Evolutionary conservation across 2,329 filamentous ascomycete genomes (phyloP).

Genomic region (Fusarium pilosicola): DNA sequence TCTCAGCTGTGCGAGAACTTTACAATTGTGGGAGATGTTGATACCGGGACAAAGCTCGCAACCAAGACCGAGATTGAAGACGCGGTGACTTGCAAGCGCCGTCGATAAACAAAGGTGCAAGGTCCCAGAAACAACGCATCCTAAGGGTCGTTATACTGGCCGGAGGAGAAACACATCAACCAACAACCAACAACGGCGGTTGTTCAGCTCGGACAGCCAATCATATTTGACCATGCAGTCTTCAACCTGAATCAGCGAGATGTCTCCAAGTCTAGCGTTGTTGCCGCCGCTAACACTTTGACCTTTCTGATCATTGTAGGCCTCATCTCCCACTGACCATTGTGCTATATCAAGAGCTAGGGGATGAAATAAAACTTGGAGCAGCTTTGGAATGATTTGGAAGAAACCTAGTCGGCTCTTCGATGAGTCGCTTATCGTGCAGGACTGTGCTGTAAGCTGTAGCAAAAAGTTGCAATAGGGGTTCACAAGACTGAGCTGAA

Average conservation of each 20-base stretch:
- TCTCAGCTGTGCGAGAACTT: neutral
- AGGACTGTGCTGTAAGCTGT: neutral
- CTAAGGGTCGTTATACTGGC: neutral
- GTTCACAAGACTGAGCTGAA: neutral
- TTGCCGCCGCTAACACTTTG: neutral
- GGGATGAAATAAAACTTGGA: no score
- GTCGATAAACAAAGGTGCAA: neutral
- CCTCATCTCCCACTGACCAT: neutral
- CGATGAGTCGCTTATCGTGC: no score
- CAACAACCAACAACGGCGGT: conserved; percentile 16
- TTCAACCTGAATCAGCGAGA: neutral
- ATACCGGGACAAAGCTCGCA: neutral
- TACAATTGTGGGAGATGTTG: neutral
- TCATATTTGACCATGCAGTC: neutral
- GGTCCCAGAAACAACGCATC: neutral
- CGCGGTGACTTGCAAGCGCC: conserved; percentile 4
- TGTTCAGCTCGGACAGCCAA: neutral
- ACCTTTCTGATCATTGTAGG: neutral
- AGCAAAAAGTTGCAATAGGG: neutral
- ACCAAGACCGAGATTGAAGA: neutral
- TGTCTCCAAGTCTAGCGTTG: neutral
- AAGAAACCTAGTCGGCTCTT: neutral
- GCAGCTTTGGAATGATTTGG: neutral
- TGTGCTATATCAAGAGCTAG: neutral
- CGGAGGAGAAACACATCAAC: neutral